Evolutionary conservation across 2,329 filamentous ascomycete species (phyloP).

Genomic region (Neophaeococcomyces mojaviensis): DNA sequence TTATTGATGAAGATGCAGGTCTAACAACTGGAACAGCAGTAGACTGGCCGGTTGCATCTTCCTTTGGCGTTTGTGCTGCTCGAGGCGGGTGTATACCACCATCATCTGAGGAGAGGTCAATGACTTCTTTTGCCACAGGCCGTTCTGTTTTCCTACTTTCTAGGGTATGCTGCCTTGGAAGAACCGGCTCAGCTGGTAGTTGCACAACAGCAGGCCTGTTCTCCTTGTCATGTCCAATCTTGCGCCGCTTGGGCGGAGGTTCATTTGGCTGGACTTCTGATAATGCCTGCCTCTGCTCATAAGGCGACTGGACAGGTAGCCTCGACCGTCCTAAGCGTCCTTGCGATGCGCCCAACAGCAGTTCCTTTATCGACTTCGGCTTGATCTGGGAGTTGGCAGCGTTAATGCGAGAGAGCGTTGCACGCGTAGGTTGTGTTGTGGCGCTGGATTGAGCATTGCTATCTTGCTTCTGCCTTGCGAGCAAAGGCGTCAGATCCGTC

Average conservation of each 20-base stretch:
- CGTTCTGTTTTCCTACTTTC: no score
- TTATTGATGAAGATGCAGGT: no score
- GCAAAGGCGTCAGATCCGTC: slow-evolving; percentile 68
- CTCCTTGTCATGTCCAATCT: slow-evolving; percentile 18
- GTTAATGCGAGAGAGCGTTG: slow-evolving; percentile 18
- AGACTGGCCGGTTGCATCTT: no score
- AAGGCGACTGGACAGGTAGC: slow-evolving; percentile 55
- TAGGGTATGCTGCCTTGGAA: no score
- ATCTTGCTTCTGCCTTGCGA: slow-evolving; percentile 53
- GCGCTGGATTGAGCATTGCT: slow-evolving; percentile 28
- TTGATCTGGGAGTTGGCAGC: slow-evolving; percentile 36
- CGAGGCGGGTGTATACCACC: slow-evolving; percentile 5
- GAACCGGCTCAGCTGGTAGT: no score
- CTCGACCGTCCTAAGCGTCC: slow-evolving; percentile 56
- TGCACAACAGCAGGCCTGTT: slow-evolving; percentile 3
- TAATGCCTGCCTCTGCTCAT: slow-evolving; percentile 46
- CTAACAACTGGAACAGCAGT: no score
- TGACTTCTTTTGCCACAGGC: slow-evolving; percentile 5
- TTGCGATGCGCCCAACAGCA: slow-evolving; percentile 60
- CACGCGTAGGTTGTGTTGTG: slow-evolving; percentile 35
- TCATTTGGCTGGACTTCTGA: slow-evolving; percentile 16
- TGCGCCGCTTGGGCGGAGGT: slow-evolving; percentile 30
- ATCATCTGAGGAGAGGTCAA: slow-evolving; percentile 18
- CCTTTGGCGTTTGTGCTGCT: no score
- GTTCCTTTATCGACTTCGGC: slow-evolving; percentile 53